phyloP scores from a whole-genome alignment of 2,329 filamentous ascomycete species.

The Cladosporium sp. region DNA sequence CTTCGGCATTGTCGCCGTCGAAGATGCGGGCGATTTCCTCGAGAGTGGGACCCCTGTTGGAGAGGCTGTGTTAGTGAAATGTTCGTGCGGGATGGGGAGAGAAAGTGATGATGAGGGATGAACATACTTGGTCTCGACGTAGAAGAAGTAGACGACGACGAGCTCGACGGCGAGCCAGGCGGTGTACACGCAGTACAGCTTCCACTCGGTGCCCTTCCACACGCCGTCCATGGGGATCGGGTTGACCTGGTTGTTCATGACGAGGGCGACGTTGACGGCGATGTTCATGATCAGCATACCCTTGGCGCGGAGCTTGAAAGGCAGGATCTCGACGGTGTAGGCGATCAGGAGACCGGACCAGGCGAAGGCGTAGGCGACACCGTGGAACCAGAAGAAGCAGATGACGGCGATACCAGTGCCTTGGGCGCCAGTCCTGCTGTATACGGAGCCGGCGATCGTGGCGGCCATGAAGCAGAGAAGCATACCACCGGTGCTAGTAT shows the following conservation, averaged over 20 bases:
- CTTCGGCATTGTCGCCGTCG: conserved; percentile 56
- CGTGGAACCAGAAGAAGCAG: conserved; percentile 48
- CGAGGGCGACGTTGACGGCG: conserved; percentile 56
- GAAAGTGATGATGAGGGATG: background rate
- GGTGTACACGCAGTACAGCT: conserved; percentile 63
- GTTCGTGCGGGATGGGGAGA: background rate
- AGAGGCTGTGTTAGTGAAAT: background rate
- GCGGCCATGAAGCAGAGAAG: conserved; percentile 30
- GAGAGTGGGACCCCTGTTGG: conserved; percentile 59
- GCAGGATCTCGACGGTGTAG: conserved; percentile 48
- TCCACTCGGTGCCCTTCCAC: conserved; percentile 49
- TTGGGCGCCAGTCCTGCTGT: conserved; percentile 26
- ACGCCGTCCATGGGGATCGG: conserved; percentile 55
- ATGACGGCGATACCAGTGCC: conserved; percentile 43
- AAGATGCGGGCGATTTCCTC: conserved; percentile 68
- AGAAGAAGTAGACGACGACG: conserved; percentile 61
- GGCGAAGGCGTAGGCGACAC: conserved; percentile 50
- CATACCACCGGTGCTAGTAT: conserved; percentile 32
- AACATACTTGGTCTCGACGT: conserved; percentile 48
- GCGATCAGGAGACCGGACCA: conserved; percentile 50
- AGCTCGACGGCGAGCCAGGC: conserved; percentile 58
- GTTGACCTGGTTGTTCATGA: conserved; percentile 59
- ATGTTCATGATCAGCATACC: conserved; percentile 56
- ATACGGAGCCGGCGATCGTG: conserved; percentile 8
- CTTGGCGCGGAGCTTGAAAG: conserved; percentile 47